Percentiles rank a stretch among this genome's conserved stretches.
Evolutionary conservation across 768 basidiomycete species (phyloP).

Genomic region (Mycena olivaceomarginata): DNA sequence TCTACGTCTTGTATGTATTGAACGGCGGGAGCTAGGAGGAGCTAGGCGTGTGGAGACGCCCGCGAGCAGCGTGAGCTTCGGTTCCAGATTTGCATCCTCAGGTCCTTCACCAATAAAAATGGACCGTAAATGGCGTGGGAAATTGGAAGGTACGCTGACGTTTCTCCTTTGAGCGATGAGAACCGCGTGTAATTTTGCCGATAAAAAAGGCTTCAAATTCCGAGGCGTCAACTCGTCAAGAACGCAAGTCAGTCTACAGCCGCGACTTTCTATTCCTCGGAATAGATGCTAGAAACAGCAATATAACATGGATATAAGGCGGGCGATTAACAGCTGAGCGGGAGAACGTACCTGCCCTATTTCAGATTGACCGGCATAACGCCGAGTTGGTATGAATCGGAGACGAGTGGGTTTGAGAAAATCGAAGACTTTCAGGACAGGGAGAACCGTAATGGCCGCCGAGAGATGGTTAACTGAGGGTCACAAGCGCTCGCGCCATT

Average conservation of each 20-base stretch:
- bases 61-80: not conserved
- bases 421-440: conserved; percentile 10
- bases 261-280: not conserved
- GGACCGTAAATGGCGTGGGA: not conserved
- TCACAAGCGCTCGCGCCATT: conserved; percentile 14
- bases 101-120: not conserved
- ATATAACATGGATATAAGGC: no score
- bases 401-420: conserved; percentile 3
- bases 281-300: no score
- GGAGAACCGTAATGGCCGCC: conserved; percentile 18
- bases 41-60: not conserved
- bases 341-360: conserved; percentile 9
- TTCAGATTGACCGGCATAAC: not conserved
- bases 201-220: conserved; percentile 4
- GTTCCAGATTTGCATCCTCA: not conserved
- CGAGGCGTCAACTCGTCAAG: not conserved
- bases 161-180: conserved; percentile 36
- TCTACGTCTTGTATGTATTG: not conserved
- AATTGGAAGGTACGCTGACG: not conserved
- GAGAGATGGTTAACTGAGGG: not conserved
- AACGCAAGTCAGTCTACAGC: not conserved
- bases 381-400: conserved; percentile 18
- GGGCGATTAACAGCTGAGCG: not conserved
- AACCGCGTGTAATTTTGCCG: conserved; percentile 29
- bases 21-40: not conserved